A percentile compares a stretch with the other conserved stretches of the same genome.
These are phyloP conservation scores for Gossypium schwendimanii DNA, from an alignment of 441 rosid species.

Conservation along the genomic window DNA sequence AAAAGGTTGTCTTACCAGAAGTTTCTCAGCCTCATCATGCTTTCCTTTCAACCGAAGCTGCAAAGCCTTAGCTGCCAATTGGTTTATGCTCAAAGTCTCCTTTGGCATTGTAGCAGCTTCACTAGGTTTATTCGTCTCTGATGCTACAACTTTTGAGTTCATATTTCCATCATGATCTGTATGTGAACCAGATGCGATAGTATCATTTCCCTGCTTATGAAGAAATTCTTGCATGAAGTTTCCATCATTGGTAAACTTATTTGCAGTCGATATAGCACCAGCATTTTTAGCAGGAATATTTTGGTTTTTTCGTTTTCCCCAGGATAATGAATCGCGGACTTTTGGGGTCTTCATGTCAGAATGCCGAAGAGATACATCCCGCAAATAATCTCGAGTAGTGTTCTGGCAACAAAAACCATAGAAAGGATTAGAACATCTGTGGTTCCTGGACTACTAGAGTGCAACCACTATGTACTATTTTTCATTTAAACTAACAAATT, in stretches of 20 bases:
- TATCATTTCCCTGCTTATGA: slow-evolving; percentile 28
- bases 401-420: slow-evolving; percentile 29
- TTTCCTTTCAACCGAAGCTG: slow-evolving; percentile 85
- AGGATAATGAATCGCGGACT: slow-evolving; percentile 49
- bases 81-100: slow-evolving; percentile 57
- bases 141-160: slow-evolving; percentile 16
- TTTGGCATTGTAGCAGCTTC: slow-evolving; percentile 22
- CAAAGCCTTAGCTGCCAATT: slow-evolving; percentile 80
- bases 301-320: slow-evolving; percentile 59
- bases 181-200: slow-evolving; percentile 24
- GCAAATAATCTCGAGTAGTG: slow-evolving; percentile 44
- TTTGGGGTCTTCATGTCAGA: slow-evolving; percentile 67
- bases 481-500: not conserved
- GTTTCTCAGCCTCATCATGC: slow-evolving; percentile 67
- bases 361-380: slow-evolving; percentile 45
- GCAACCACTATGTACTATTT: not conserved
- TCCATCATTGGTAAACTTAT: slow-evolving; percentile 71
- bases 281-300: slow-evolving; percentile 40
- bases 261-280: slow-evolving; percentile 46
- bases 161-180: slow-evolving; percentile 20
- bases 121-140: slow-evolving; percentile 17
- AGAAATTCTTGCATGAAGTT: slow-evolving; percentile 55
- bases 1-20: slow-evolving; percentile 41
- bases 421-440: not conserved
- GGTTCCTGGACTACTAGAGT: not conserved